Conservation (phyloP, 192 early-diverging fungal genomes). For the Paraglomus brasilianum region DNA sequence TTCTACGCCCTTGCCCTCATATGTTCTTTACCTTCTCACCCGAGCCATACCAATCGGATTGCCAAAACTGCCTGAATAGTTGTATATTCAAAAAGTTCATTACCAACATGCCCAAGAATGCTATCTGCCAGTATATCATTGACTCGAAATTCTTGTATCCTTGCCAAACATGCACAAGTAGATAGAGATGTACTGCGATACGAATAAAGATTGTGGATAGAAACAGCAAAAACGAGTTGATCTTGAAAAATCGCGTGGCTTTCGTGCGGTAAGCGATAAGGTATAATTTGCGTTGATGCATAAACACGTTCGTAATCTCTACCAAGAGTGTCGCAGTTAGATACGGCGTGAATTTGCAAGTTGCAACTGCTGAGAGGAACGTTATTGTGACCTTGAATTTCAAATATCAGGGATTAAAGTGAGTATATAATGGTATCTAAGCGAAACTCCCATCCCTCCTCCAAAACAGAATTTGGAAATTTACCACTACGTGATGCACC, state of each 20-base stretch:
- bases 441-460: too few relatives aligned
- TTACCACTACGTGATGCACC: constrained; percentile 20
- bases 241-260: not conserved
- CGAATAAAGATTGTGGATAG: constrained; percentile 11
- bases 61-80: constrained; percentile 11
- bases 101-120: constrained; percentile 11
- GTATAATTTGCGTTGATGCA: constrained; percentile 25
- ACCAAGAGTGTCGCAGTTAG: constrained; percentile 9
- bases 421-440: not conserved
- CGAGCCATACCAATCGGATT: constrained; percentile 24
- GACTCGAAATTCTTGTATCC: not conserved
- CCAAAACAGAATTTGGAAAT: not conserved
- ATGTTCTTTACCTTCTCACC: too few relatives aligned
- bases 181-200: not conserved
- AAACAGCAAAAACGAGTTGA: constrained; percentile 12
- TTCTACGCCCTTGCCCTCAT: too few relatives aligned
- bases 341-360: constrained; percentile 20
- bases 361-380: not conserved
- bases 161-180: constrained; percentile 4
- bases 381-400: not conserved
- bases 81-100: constrained; percentile 12
- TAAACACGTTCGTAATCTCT: constrained; percentile 17
- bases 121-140: not conserved
- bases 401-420: not conserved
- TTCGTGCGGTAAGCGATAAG: not conserved